phyloP scores from a whole-genome alignment of 495 filamentous ascomycete species.

The Hypoxylon crocopeplum region DNA sequence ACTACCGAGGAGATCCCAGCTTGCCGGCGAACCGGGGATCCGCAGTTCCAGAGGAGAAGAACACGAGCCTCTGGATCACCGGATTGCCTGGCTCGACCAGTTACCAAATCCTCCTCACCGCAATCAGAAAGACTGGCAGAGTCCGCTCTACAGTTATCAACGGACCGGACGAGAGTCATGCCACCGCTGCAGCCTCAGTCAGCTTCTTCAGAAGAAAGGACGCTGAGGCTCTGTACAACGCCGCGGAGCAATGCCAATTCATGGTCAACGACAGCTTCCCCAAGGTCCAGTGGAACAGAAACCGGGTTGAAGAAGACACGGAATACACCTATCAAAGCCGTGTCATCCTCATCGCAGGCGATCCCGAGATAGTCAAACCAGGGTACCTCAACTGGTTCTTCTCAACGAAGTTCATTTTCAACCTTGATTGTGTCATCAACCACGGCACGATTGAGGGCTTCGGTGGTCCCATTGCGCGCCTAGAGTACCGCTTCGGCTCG shows the following conservation, averaged over 20 bases:
- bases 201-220: constrained; percentile 19
- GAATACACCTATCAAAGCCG: constrained; percentile 10
- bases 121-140: constrained; percentile 9
- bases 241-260: constrained; percentile 1
- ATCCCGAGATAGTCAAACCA: constrained; percentile 25
- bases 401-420: constrained; percentile 26
- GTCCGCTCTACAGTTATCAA: constrained; percentile 24
- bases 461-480: constrained; percentile 1
- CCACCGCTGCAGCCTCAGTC: constrained; percentile 7
- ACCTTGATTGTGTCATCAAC: constrained; percentile 29
- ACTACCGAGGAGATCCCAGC: constrained; percentile 19
- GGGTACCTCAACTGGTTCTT: constrained; percentile 20
- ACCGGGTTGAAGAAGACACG: constrained; percentile 2
- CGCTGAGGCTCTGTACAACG: constrained; percentile 1
- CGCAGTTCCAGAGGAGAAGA: constrained; percentile 11
- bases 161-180: background rate
- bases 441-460: background rate
- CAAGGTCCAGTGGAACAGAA: constrained; percentile 10
- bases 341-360: constrained; percentile 28
- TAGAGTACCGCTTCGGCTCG: constrained; percentile 50
- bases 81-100: constrained; percentile 6
- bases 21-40: constrained; percentile 3
- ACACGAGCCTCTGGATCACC: constrained; percentile 24
- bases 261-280: background rate
- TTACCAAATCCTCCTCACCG: background rate